Percentiles rank a stretch among this genome's conserved stretches.
Conservation (phyloP, 352 stramenopile species). For the Achlya hypogyna region DNA sequence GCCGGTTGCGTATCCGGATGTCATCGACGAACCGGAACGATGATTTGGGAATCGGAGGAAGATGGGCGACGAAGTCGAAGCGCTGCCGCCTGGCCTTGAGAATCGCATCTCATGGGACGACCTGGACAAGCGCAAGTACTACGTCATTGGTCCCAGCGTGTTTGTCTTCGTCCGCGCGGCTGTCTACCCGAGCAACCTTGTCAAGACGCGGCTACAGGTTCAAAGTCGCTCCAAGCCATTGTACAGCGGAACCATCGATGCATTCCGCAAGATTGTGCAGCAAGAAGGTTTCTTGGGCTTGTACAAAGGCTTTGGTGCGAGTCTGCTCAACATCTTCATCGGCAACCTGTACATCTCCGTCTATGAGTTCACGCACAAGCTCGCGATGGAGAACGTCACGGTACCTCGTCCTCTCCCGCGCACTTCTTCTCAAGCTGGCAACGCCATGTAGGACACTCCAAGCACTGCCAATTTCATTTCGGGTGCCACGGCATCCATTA, state of each 20-base stretch:
- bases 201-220: slow-evolving; percentile 84
- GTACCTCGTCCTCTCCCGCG: slow-evolving; percentile 19
- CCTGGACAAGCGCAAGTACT: slow-evolving; percentile 83
- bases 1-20: slow-evolving; percentile 12
- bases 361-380: slow-evolving; percentile 75
- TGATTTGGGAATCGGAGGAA: neutral
- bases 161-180: slow-evolving; percentile 72
- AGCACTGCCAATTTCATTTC: slow-evolving; percentile 71
- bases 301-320: slow-evolving; percentile 85
- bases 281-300: slow-evolving; percentile 67
- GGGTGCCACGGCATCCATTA: slow-evolving; percentile 61
- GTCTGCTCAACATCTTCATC: slow-evolving; percentile 72
- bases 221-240: slow-evolving; percentile 58
- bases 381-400: slow-evolving; percentile 46
- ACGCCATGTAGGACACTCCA: slow-evolving; percentile 1
- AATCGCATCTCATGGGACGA: slow-evolving; percentile 86
- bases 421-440: neutral
- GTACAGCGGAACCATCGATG: slow-evolving; percentile 75
- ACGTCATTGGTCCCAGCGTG: slow-evolving; percentile 68
- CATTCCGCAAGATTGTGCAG: slow-evolving; percentile 72
- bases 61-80: neutral
- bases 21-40: neutral
- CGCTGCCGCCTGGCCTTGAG: slow-evolving; percentile 15
- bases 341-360: slow-evolving; percentile 87
- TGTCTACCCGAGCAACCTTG: slow-evolving; percentile 82